Conservation (phyloP, 2,329 filamentous ascomycete genomes). For the Aspergillus hiratsukae region DNA sequence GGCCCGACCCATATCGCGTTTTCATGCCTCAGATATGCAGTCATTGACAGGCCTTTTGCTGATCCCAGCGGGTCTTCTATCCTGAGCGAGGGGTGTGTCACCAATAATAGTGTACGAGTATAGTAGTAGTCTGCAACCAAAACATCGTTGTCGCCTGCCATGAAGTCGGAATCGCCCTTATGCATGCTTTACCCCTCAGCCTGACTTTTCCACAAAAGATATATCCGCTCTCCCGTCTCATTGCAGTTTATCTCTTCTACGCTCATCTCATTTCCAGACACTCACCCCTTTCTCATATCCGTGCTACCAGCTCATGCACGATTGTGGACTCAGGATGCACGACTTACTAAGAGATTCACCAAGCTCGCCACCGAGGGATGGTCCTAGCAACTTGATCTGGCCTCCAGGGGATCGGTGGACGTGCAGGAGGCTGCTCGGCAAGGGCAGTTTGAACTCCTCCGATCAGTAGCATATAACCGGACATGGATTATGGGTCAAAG, state of each 20-base stretch:
- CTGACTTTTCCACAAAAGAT: not conserved
- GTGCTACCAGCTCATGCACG: not conserved
- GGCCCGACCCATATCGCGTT: no score
- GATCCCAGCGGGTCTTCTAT: not conserved
- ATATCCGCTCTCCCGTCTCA: not conserved
- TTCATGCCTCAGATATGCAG: no score
- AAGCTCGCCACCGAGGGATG: not conserved
- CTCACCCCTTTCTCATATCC: not conserved
- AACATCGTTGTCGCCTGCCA: not conserved
- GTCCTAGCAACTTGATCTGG: no score
- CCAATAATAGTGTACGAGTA: not conserved
- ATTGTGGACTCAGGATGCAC: not conserved
- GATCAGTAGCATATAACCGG: slow-evolving; percentile 2
- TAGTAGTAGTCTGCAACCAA: not conserved
- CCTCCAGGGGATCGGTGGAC: not conserved
- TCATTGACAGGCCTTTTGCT: not conserved
- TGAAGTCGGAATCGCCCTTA: not conserved
- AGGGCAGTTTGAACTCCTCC: slow-evolving; percentile 1
- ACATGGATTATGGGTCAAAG: not conserved
- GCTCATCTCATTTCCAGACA: not conserved
- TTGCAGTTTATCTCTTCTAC: not conserved
- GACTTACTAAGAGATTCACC: not conserved
- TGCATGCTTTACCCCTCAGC: not conserved
- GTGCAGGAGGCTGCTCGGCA: not conserved
- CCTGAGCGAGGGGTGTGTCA: not conserved